Evolutionary conservation across 2,329 filamentous ascomycete species (phyloP).

Genomic region (Cordyceps javanica): DNA sequence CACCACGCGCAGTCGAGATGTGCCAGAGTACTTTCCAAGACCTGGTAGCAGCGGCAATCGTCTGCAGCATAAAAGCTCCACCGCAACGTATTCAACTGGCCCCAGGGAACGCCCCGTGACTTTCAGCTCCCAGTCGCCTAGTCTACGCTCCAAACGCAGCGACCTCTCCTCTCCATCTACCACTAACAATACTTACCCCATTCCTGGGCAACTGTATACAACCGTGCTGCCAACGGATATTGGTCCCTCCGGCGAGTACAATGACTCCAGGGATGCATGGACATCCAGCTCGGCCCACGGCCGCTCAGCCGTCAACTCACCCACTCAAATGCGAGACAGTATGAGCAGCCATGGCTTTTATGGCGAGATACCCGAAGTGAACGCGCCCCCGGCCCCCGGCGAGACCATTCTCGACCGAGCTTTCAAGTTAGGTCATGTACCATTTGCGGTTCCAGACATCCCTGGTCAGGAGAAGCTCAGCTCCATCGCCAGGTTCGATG

Average conservation of each 20-base stretch:
- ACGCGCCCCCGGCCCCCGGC: constrained; percentile 47
- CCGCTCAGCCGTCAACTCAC: constrained; percentile 51
- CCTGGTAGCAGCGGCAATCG: constrained; percentile 36
- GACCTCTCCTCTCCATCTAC: constrained; percentile 55
- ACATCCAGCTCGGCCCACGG: constrained; percentile 53
- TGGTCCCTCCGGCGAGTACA: constrained; percentile 49
- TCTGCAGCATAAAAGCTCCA: constrained; percentile 43
- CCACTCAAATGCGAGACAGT: constrained; percentile 48
- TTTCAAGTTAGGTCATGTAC: constrained; percentile 57
- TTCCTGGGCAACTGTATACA: constrained; percentile 43
- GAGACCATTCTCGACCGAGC: constrained; percentile 64
- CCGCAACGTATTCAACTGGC: constrained; percentile 41
- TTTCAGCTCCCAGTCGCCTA: constrained; percentile 52
- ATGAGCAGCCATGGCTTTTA: constrained; percentile 44
- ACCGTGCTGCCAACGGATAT: constrained; percentile 48
- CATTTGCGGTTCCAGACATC: constrained; percentile 48
- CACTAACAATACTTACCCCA: constrained; percentile 35
- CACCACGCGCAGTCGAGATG: constrained; percentile 34
- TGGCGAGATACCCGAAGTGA: constrained; percentile 34
- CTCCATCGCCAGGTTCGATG: constrained; percentile 59
- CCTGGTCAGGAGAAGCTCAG: constrained; percentile 58
- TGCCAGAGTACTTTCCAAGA: constrained; percentile 35
- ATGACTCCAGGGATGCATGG: constrained; percentile 49
- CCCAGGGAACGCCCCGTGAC: constrained; percentile 43
- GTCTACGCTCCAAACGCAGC: constrained; percentile 55